A percentile compares a stretch with the other conserved stretches of the same genome.
Evolutionary conservation across 2,329 filamentous ascomycete species (phyloP).

Genomic region (Cladosporium sp.): DNA sequence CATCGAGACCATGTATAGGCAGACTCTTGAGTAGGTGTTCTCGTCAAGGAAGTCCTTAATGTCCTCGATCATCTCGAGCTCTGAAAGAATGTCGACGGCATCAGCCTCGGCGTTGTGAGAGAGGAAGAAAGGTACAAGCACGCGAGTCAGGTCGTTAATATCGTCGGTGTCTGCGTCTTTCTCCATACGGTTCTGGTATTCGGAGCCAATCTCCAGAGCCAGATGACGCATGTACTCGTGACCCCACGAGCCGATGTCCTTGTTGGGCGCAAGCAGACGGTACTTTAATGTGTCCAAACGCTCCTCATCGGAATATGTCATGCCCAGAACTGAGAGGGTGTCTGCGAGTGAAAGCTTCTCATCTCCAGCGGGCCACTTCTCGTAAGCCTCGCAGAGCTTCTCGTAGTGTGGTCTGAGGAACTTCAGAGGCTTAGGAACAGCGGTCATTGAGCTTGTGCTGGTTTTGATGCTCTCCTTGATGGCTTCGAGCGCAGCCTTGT

Average conservation of each 20-base stretch:
- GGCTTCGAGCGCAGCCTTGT: constrained; percentile 87
- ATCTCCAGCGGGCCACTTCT: constrained; percentile 79
- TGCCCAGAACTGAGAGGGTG: constrained; percentile 93
- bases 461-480: constrained; percentile 99
- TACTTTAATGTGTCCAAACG: constrained; percentile 96
- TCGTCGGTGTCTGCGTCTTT: constrained; percentile 83
- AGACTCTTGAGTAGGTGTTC: constrained; percentile 89
- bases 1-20: constrained; percentile 98
- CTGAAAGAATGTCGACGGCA: constrained; percentile 93
- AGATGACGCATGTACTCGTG: constrained; percentile 98
- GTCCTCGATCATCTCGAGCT: constrained; percentile 94
- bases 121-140: constrained; percentile 89
- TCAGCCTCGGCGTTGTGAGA: constrained; percentile 98
- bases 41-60: constrained; percentile 88
- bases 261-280: constrained; percentile 81
- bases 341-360: constrained; percentile 91
- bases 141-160: constrained; percentile 77
- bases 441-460: constrained; percentile 98
- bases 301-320: constrained; percentile 92
- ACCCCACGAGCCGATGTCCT: constrained; percentile 95
- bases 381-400: constrained; percentile 81
- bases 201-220: constrained; percentile 91
- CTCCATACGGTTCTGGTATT: constrained; percentile 83
- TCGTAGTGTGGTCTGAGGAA: constrained; percentile 97
- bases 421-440: constrained; percentile 96